Conservation (phyloP, 129 eudicot genomes). For the sunflower (Helianthus annuus) region HanXRQr2.0-SUNRISE NC_035446.2:114636567-114637066, state of each 20-base stretch:
- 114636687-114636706: slow-evolving; percentile 74
- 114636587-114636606: background rate
- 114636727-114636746: slow-evolving; percentile 94
- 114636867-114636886: slow-evolving; percentile 58
- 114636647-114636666: slow-evolving; percentile 42
- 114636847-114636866: slow-evolving; percentile 53
- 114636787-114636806: slow-evolving; percentile 19
- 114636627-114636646: background rate
- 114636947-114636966: slow-evolving; percentile 69
- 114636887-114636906: slow-evolving; percentile 70
- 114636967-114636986: slow-evolving; percentile 43
- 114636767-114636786: slow-evolving; percentile 90
- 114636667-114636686: slow-evolving; percentile 53
- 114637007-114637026: background rate
- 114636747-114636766: slow-evolving; percentile 98
- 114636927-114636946: slow-evolving; percentile 50
- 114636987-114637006: background rate
- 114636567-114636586: slow-evolving; percentile 50
- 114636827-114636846: slow-evolving; percentile 7
- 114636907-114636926: slow-evolving; percentile 50
- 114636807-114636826: background rate
- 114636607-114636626: background rate
- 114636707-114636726: slow-evolving; percentile 80
- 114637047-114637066: slow-evolving; percentile 89
- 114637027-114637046: background rate